phyloP scores from a whole-genome alignment of 768 basidiomycete genomes.

The Leccinum imitatum region DNA sequence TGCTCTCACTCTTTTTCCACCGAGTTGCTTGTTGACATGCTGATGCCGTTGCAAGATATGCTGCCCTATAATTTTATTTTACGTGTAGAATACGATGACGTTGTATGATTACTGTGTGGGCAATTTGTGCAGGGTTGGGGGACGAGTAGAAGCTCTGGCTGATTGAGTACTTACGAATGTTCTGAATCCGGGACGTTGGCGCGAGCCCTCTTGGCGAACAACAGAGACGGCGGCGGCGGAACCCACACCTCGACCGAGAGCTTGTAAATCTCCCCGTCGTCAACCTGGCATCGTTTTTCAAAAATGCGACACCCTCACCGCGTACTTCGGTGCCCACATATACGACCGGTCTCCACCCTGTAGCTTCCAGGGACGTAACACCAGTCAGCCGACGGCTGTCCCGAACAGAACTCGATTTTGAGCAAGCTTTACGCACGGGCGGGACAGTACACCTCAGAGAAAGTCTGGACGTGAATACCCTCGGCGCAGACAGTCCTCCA shows the following conservation, averaged over 20 bases:
- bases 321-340: conserved; percentile 48
- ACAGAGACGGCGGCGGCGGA: not conserved
- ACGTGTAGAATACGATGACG: conserved; percentile 28
- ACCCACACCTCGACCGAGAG: not conserved
- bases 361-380: conserved; percentile 50
- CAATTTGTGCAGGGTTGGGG: conserved; percentile 23
- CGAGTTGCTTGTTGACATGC: conserved; percentile 22
- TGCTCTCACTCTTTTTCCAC: conserved; percentile 15
- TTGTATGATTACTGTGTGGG: conserved; percentile 26
- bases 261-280: conserved; percentile 7
- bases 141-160: not conserved
- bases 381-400: conserved; percentile 55
- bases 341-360: conserved; percentile 53
- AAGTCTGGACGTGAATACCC: conserved; percentile 63
- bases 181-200: conserved; percentile 6
- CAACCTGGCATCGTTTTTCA: conserved; percentile 71
- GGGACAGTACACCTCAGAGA: conserved; percentile 72
- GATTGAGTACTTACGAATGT: not conserved
- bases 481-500: conserved; percentile 43
- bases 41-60: conserved; percentile 24
- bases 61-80: conserved; percentile 34
- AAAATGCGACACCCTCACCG: conserved; percentile 46
- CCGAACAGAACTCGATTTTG: conserved; percentile 79
- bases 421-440: conserved; percentile 65
- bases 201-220: conserved; percentile 5